phyloP scores from a whole-genome alignment of 805 yeast genomes.

The Pichia occidentalis region DNA sequence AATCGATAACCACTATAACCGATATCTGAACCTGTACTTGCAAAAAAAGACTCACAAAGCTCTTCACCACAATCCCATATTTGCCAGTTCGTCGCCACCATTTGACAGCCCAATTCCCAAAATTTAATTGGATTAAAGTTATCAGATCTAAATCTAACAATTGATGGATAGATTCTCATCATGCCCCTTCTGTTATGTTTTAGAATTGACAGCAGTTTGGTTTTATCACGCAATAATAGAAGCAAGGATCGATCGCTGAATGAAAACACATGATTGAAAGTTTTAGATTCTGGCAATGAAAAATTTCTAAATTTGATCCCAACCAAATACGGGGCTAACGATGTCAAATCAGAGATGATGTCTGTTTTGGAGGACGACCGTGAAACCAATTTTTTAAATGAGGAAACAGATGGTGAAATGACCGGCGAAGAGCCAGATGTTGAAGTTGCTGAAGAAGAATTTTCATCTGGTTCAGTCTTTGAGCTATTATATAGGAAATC shows the following conservation, averaged over 20 bases:
- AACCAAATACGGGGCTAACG: conserved; percentile 62
- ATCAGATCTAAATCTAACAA: conserved; percentile 64
- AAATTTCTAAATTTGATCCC: conserved; percentile 79
- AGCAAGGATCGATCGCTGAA: conserved; percentile 68
- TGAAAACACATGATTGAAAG: conserved; percentile 77
- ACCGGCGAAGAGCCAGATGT: neutral
- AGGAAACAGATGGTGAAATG: conserved; percentile 6
- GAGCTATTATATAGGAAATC: conserved; percentile 4
- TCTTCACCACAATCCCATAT: conserved; percentile 86
- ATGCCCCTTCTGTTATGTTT: conserved; percentile 73
- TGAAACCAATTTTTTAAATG: conserved; percentile 21
- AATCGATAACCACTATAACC: conserved; percentile 64
- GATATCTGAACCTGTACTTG: conserved; percentile 35
- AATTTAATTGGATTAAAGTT: conserved; percentile 74
- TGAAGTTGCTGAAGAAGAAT: neutral
- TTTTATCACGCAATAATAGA: conserved; percentile 56
- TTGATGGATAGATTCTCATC: conserved; percentile 85
- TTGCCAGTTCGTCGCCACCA: conserved; percentile 98
- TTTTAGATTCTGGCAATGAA: conserved; percentile 79
- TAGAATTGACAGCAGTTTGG: conserved; percentile 46
- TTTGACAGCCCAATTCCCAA: conserved; percentile 84
- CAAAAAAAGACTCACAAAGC: conserved; percentile 74
- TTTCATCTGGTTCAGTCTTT: neutral
- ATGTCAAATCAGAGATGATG: conserved; percentile 41
- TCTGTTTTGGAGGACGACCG: conserved; percentile 18